Conservation (phyloP, 305 asterid genomes). For the Solanum aculeatissimum region DNA sequence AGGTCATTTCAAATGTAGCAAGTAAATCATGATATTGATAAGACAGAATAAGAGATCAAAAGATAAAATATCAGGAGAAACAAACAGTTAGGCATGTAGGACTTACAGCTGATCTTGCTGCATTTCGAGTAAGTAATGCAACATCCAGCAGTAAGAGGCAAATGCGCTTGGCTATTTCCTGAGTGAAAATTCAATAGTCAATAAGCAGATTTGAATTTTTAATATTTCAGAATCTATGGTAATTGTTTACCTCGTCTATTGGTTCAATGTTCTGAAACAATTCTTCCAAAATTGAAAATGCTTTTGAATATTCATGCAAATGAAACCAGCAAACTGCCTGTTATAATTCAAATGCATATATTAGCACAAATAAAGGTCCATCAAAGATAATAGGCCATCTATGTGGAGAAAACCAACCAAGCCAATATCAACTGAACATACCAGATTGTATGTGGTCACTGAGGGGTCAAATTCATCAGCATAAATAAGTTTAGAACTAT, state of each 20-base stretch:
- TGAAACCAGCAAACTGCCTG: slow-evolving; percentile 95
- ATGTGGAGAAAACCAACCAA: slow-evolving; percentile 6
- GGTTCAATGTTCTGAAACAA: slow-evolving; percentile 88
- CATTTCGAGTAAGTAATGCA: slow-evolving; percentile 57
- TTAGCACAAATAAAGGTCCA: slow-evolving; percentile 2
- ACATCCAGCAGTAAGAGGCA: slow-evolving; percentile 93
- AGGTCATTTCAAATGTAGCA: background rate
- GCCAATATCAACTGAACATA: slow-evolving; percentile 22
- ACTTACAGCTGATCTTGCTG: slow-evolving; percentile 81
- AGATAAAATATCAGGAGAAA: background rate
- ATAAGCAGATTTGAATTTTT: background rate
- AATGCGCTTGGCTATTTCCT: slow-evolving; percentile 82
- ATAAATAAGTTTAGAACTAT: slow-evolving; percentile 29
- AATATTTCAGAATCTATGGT: background rate
- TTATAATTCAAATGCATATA: slow-evolving; percentile 15
- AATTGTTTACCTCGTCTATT: slow-evolving; percentile 62
- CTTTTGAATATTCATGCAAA: slow-evolving; percentile 78
- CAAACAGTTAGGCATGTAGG: background rate
- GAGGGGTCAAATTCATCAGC: slow-evolving; percentile 42
- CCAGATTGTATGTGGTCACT: slow-evolving; percentile 52
- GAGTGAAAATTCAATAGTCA: slow-evolving; percentile 17
- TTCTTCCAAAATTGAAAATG: slow-evolving; percentile 64
- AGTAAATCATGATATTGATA: background rate
- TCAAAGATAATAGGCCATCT: background rate
- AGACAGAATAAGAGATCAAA: background rate